These are phyloP conservation scores for Cyberlindnera amylophila DNA, from an alignment of 805 yeast species.

Conservation along the genomic window DNA sequence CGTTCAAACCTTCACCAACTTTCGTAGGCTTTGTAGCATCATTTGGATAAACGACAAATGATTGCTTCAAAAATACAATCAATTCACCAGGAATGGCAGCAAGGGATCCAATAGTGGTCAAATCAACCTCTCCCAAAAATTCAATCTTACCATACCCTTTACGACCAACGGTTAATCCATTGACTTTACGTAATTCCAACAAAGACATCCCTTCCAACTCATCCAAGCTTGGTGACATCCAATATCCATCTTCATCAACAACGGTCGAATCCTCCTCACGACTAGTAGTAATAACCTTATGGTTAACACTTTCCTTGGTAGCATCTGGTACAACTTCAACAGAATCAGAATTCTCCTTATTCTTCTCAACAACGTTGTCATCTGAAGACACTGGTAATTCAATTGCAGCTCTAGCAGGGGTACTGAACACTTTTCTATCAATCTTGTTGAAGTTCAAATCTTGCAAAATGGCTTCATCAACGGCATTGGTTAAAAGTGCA, in stretches of 20 bases:
- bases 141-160: slow-evolving; percentile 67
- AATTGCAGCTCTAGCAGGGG: slow-evolving; percentile 6
- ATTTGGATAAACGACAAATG: slow-evolving; percentile 72
- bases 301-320: slow-evolving; percentile 2
- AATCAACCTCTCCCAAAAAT: slow-evolving; percentile 79
- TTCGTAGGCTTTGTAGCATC: slow-evolving; percentile 52
- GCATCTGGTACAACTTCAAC: slow-evolving; percentile 1
- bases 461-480: slow-evolving; percentile 66
- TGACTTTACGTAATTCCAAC: slow-evolving; percentile 59
- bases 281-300: background rate
- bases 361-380: background rate
- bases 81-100: slow-evolving; percentile 64
- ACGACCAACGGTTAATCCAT: slow-evolving; percentile 73
- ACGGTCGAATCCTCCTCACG: slow-evolving; percentile 12
- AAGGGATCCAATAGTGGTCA: slow-evolving; percentile 59
- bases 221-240: slow-evolving; percentile 75
- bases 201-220: slow-evolving; percentile 57
- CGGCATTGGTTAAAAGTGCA: slow-evolving; percentile 39
- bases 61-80: slow-evolving; percentile 55
- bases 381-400: background rate
- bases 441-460: slow-evolving; percentile 12
- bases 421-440: slow-evolving; percentile 10
- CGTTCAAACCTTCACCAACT: slow-evolving; percentile 78
- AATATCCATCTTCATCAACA: slow-evolving; percentile 68
- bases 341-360: background rate